Conservation (phyloP, 345 rosid species). For the Brassica rapa region DNA sequence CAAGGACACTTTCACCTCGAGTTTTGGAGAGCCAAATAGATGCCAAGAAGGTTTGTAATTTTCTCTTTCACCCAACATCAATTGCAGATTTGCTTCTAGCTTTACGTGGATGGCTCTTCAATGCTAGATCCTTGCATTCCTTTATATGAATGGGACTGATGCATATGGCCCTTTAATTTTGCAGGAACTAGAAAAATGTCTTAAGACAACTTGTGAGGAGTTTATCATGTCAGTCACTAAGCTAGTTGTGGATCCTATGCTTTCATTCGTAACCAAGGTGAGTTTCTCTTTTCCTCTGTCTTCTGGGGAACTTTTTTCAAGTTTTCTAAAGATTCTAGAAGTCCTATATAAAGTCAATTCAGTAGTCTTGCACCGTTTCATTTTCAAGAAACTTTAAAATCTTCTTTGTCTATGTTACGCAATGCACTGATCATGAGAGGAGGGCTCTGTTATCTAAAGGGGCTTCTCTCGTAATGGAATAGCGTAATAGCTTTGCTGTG, state of each 20-base stretch:
- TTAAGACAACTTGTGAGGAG: slow-evolving; percentile 96
- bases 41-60: slow-evolving; percentile 79
- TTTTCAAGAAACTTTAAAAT: not conserved
- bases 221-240: slow-evolving; percentile 96
- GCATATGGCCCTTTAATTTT: slow-evolving; percentile 22
- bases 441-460: not conserved
- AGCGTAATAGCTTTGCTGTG: slow-evolving; percentile 4
- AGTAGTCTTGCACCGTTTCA: slow-evolving; percentile 16
- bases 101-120: not conserved
- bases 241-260: slow-evolving; percentile 97
- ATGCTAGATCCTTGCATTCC: slow-evolving; percentile 11
- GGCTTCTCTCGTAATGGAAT: not conserved
- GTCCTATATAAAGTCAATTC: not conserved
- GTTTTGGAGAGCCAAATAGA: slow-evolving; percentile 96
- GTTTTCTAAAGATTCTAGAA: not conserved
- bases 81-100: not conserved
- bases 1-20: slow-evolving; percentile 95
- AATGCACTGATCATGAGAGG: not conserved
- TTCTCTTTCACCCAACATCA: slow-evolving; percentile 12
- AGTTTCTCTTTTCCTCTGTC: slow-evolving; percentile 23
- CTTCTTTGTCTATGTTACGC: not conserved
- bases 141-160: slow-evolving; percentile 22
- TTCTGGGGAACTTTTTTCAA: not conserved
- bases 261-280: slow-evolving; percentile 96
- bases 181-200: slow-evolving; percentile 94